Conservation (phyloP, 1,284 basidiomycete genomes). For the Heterobasidion occidentale region DNA sequence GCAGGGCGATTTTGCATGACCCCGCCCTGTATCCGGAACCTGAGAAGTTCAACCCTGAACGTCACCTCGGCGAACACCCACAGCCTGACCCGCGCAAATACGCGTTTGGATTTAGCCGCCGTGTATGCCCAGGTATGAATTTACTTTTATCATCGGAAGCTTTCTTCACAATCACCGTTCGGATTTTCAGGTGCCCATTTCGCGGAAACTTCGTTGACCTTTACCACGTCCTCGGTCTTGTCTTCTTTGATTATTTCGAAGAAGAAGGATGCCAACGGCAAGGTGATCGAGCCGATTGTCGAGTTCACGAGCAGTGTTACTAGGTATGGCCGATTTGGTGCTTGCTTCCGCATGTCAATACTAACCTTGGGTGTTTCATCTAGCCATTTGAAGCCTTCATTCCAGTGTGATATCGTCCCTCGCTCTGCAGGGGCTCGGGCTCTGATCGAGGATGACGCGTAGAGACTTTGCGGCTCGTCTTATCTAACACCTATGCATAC, state of each 20-base stretch:
- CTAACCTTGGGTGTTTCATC: not conserved
- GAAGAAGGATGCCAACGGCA: slow-evolving; percentile 7
- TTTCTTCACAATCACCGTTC: not conserved
- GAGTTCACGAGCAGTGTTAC: slow-evolving; percentile 1
- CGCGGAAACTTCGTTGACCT: slow-evolving; percentile 8
- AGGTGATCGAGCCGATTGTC: slow-evolving; percentile 8
- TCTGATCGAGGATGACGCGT: no score
- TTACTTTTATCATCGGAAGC: not conserved
- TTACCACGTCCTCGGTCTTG: slow-evolving; percentile 8
- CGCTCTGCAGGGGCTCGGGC: not conserved
- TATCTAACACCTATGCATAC: no score
- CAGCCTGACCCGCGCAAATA: not conserved
- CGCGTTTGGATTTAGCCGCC: slow-evolving; percentile 6
- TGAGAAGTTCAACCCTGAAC: slow-evolving; percentile 12
- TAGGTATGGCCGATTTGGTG: not conserved
- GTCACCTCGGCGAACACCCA: slow-evolving; percentile 1
- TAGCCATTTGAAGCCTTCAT: not conserved
- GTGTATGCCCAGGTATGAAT: slow-evolving; percentile 1
- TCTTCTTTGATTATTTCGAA: slow-evolving; percentile 8
- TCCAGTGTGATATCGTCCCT: not conserved
- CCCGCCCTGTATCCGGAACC: slow-evolving; percentile 11
- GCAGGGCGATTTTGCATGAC: slow-evolving; percentile 12
- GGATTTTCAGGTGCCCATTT: slow-evolving; percentile 8
- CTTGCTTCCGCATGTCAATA: not conserved
- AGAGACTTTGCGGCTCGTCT: no score